Evolutionary conservation across 371 early-diverging fungal species (phyloP).

Genomic region (Mortierella sp.): DNA sequence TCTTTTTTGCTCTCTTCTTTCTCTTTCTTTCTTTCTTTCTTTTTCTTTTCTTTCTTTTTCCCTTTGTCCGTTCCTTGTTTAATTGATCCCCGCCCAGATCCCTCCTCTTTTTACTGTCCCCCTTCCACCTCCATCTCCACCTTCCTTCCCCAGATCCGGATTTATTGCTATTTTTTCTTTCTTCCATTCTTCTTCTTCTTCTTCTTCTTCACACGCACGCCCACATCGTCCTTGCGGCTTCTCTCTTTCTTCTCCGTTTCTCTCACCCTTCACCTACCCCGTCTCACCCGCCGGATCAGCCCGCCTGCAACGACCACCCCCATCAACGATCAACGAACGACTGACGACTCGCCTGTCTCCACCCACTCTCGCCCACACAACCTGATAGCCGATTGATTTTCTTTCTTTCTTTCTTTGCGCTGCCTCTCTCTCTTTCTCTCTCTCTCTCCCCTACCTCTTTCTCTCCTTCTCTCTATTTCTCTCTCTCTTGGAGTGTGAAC

Average conservation of each 20-base stretch:
- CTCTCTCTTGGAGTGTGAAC: background rate
- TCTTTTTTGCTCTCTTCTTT: background rate
- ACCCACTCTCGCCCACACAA: conserved; percentile 1
- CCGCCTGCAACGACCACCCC: too few species aligned
- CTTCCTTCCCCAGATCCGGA: background rate
- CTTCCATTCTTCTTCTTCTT: background rate
- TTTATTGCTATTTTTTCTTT: background rate
- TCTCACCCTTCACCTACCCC: background rate
- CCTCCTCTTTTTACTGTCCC: too few species aligned
- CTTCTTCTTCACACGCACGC: background rate
- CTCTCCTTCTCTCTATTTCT: background rate
- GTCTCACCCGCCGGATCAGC: too few species aligned
- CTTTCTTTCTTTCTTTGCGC: background rate
- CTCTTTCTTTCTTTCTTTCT: background rate
- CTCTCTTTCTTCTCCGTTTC: background rate
- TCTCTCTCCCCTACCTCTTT: background rate
- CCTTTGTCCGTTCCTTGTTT: background rate
- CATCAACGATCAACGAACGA: too few species aligned
- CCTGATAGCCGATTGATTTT: background rate
- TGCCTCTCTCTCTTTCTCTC: conserved; percentile 12
- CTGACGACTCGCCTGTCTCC: background rate
- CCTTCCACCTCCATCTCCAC: background rate
- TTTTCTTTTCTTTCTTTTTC: background rate
- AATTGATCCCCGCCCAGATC: conserved; percentile 1
- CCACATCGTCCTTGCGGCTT: background rate